Evolutionary conservation across 2,329 filamentous ascomycete genomes (phyloP), one percentile per base, ranked within the genome.

Genomic region (Alternaria angustiovoidea): DNA sequence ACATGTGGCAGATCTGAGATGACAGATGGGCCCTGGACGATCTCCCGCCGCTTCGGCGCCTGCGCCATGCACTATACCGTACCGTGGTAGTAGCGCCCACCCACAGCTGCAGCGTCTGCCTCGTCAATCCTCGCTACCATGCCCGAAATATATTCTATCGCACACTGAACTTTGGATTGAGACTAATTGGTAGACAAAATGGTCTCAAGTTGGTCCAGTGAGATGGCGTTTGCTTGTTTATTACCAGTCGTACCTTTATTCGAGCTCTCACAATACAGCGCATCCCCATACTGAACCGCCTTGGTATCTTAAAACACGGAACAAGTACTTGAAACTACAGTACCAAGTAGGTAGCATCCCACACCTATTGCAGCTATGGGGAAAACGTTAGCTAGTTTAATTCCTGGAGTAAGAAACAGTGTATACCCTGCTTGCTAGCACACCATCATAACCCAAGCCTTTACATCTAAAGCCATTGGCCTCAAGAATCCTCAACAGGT

Each of bases 1-100:
- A 54, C 42, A 34, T 36, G 20, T 54, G 52, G n/a, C 52, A 46
- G 20, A 34, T 34, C 32, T 36, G 32, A 54, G 20, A 20, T 54
- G 52, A 54, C 52, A 54, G 42, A 39, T 36, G 41, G 42, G 48
- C 32, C 54, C 28, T 38, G 41, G 54, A 34, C 41, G 48, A 53
- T 54, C 52, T 54, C 52, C 52, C 52, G 52, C 52, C 24, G 28
- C 52, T 46, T 34, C 20, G 41, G 30, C 30, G 46, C 46, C 30
- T 49, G 4, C 32, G 46, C 46, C 51, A 32, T 26, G 51, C 51
- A 53, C 38, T 43, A 26, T 24, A 34, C 38, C 38, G 38, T 51
- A 51, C 48, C 48, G 48, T 51, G 34, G 42, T 54, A 47, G 39
- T 36, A 46, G 41, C 49, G 49, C 49, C 51, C 36, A 43, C 26